These are phyloP conservation scores for Colletotrichum truncatum DNA, from an alignment of 2,329 filamentous ascomycete genomes.

Conservation along the genomic window DNA sequence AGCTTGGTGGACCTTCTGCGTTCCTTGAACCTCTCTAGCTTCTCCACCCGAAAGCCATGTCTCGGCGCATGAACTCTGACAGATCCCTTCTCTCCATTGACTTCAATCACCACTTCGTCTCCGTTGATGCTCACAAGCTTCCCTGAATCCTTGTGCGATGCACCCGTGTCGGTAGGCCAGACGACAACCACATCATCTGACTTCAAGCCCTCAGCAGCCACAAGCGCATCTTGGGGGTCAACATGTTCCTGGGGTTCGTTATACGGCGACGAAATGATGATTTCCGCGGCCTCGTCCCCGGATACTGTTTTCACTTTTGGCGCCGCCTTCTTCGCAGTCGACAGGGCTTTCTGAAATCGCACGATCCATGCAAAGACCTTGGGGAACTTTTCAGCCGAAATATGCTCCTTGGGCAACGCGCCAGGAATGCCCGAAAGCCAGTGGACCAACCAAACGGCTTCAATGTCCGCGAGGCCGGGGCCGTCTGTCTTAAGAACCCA, in stretches of 20 bases:
- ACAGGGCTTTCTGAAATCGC: constrained; percentile 64
- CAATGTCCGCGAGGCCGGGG: constrained; percentile 72
- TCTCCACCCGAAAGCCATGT: constrained; percentile 62
- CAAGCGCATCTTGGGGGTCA: constrained; percentile 58
- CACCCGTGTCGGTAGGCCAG: constrained; percentile 71
- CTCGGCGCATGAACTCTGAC: constrained; percentile 70
- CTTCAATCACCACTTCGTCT: constrained; percentile 68
- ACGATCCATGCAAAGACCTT: constrained; percentile 70
- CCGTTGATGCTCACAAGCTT: constrained; percentile 59
- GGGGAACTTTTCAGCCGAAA: constrained; percentile 64
- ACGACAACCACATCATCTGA: constrained; percentile 65
- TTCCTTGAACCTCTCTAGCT: constrained; percentile 30
- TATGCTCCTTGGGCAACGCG: constrained; percentile 60
- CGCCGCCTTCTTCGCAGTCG: constrained; percentile 46
- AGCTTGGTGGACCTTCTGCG: constrained; percentile 12
- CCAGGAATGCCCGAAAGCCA: constrained; percentile 69
- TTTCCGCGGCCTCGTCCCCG: constrained; percentile 62
- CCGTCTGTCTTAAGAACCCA: constrained; percentile 67
- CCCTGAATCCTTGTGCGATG: constrained; percentile 66
- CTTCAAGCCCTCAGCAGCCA: constrained; percentile 54
- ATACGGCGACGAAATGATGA: constrained; percentile 46
- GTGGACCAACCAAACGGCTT: constrained; percentile 74
- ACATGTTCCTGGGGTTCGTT: constrained; percentile 54
- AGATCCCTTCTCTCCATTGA: constrained; percentile 47
- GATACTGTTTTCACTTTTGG: constrained; percentile 52